Conservation (phyloP, 2,329 filamentous ascomycete genomes). For the Emericellopsis atlantica region DNA sequence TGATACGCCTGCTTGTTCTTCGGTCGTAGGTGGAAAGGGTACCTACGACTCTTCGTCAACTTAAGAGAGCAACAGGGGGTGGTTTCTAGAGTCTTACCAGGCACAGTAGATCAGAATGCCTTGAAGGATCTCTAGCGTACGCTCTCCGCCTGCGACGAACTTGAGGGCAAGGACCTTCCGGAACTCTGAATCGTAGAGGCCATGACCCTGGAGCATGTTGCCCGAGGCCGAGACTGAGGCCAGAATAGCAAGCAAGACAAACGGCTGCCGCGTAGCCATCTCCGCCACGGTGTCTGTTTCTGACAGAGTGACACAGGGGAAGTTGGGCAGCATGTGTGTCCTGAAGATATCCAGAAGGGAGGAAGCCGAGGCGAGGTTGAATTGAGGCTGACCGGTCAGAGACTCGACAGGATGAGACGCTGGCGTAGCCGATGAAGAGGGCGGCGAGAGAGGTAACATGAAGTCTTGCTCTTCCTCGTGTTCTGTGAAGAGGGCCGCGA, state of each 20-base stretch:
- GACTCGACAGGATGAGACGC: constrained; percentile 20
- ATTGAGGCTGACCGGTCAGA: constrained; percentile 34
- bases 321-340: constrained; percentile 24
- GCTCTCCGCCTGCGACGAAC: constrained; percentile 43
- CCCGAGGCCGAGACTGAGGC: constrained; percentile 33
- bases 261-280: constrained; percentile 33
- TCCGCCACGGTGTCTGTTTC: constrained; percentile 26
- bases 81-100: constrained; percentile 27
- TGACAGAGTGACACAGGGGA: constrained; percentile 28
- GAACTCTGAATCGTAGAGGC: constrained; percentile 44
- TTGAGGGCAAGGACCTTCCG: constrained; percentile 42
- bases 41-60: constrained; percentile 20
- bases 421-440: constrained; percentile 11
- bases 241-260: constrained; percentile 40
- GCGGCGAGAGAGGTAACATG: constrained; percentile 13
- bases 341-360: constrained; percentile 29
- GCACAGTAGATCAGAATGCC: constrained; percentile 43
- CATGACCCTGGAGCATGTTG: constrained; percentile 34
- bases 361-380: constrained; percentile 40
- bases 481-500: constrained; percentile 25
- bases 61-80: background rate
- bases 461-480: constrained; percentile 10
- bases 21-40: constrained; percentile 40
- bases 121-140: constrained; percentile 42
- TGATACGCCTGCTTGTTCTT: constrained; percentile 35